Conservation (phyloP, 768 basidiomycete genomes). For the Piloderma croceum region DNA sequence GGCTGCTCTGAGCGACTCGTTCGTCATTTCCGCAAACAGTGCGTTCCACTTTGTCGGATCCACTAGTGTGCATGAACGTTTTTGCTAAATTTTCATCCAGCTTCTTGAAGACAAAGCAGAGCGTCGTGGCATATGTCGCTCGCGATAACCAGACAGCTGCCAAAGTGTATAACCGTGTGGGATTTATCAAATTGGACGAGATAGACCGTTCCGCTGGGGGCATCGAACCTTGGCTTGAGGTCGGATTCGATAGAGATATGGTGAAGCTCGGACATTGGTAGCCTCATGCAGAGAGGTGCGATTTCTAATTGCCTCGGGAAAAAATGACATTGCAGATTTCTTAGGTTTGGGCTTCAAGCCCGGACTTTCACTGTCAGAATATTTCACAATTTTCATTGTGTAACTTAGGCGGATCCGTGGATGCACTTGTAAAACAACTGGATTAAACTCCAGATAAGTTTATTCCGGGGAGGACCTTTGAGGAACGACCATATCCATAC, state of each 20-base stretch:
- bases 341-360: too few species aligned
- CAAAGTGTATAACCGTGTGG: conserved; percentile 57
- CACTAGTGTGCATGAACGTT: neutral
- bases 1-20: conserved; percentile 62
- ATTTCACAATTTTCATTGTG: too few species aligned
- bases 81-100: conserved; percentile 14
- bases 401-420: too few species aligned
- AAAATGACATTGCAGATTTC: too few species aligned
- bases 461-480: too few species aligned
- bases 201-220: conserved; percentile 32
- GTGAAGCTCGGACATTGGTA: conserved; percentile 67
- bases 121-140: conserved; percentile 64
- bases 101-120: conserved; percentile 36
- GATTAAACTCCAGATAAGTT: too few species aligned
- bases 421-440: too few species aligned
- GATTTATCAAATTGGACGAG: conserved; percentile 51
- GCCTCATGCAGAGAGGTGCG: neutral
- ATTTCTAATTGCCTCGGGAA: neutral
- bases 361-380: too few species aligned
- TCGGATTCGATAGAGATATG: conserved; percentile 48
- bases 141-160: conserved; percentile 47
- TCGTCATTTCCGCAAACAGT: conserved; percentile 51
- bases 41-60: conserved; percentile 18
- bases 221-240: conserved; percentile 53
- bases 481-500: too few species aligned